Evolutionary conservation across 129 eudicot genomes (phyloP).

Genomic region (Centaurea solstitialis): DNA sequence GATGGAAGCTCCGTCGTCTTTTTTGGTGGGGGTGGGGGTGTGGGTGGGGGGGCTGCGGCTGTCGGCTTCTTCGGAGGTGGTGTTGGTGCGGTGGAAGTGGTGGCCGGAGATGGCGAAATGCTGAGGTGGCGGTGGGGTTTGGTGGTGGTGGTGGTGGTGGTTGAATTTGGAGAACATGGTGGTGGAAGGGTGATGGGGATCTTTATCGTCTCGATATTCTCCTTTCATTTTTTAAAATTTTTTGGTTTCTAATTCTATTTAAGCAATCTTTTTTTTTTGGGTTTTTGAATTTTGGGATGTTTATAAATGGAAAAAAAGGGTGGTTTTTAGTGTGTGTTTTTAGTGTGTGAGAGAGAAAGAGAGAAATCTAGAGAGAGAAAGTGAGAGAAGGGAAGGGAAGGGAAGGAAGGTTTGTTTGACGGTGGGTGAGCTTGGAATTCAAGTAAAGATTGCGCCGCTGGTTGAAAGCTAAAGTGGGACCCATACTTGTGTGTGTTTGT

Average conservation of each 20-base stretch:
- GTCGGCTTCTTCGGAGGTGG: slow-evolving; percentile 55
- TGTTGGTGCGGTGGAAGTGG: slow-evolving; percentile 32
- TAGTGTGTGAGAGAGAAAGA: not conserved
- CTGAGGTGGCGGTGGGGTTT: slow-evolving; percentile 16
- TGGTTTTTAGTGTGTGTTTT: not conserved
- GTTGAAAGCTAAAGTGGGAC: slow-evolving; percentile 35
- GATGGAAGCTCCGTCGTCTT: slow-evolving; percentile 62
- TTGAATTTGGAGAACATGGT: slow-evolving; percentile 58
- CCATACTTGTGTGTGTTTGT: too few relatives aligned
- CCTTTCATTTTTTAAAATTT: slow-evolving; percentile 60
- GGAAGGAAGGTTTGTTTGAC: not conserved
- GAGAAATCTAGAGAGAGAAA: slow-evolving; percentile 20
- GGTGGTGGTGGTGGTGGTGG: slow-evolving; percentile 30
- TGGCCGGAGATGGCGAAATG: slow-evolving; percentile 18
- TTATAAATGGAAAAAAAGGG: not conserved
- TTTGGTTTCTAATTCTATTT: too few relatives aligned
- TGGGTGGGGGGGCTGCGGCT: slow-evolving; percentile 35
- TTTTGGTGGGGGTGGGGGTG: slow-evolving; percentile 17
- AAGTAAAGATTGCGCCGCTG: slow-evolving; percentile 66
- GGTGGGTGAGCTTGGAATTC: slow-evolving; percentile 66
- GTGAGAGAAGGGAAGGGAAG: not conserved
- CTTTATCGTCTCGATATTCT: slow-evolving; percentile 42
- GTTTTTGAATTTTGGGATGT: not conserved
- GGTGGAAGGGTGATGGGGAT: slow-evolving; percentile 27
- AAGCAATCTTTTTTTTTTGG: not conserved